Base-by-base conservation (phyloP, 192 early-diverging fungal species). In the Linnemannia hyalina region DNA sequence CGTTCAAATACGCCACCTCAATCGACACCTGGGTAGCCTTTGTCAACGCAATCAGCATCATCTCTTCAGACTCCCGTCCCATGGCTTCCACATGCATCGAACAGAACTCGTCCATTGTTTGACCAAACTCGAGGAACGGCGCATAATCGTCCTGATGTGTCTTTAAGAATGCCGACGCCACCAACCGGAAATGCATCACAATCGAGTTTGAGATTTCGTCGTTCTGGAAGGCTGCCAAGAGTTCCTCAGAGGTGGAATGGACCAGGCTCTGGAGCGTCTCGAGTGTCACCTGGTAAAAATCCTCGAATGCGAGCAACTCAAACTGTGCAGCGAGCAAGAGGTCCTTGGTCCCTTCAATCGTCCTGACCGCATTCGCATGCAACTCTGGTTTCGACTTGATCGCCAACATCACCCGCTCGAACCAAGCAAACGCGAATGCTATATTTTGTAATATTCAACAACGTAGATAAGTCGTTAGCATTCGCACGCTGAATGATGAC, bases 1-100 rank as follows among this genome's bases (percentile, higher is more conserved):
- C 90, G 80, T 94, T 95, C 76, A 97, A 77, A 65, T 96, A 95
- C 1, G 93, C 93, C 6, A 97, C 92, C 38, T 94, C 88, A 54
- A 95, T 84, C 15, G 90, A 91, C 1, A 96, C 86, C 68, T 92
- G 89, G 4, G 95, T 76, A 0, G 91, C 94, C 76, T 93, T 95
- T 8, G 92, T 91, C 60, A 97, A 83, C 3, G 94, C 95, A 63
- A 95, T 95, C 22, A 97, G 91, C 71, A 96, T 96, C 65, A 95
- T 92, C 76, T 96, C 93, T 80, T 96, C 96, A 5, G 94, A 91
- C 84, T 97, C 96, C 60, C 92, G 87, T 22, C 91, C 93, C 88
- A 93, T 90, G 7, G 90, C 93, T 55, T 92, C 92, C 0, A 93
- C 93, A 57, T 89, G 89, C 55, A 88, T 88, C 1, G 82, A 80